Base-by-base conservation (phyloP, 805 yeast species). In the Zygotorulaspora danielsina region DNA sequence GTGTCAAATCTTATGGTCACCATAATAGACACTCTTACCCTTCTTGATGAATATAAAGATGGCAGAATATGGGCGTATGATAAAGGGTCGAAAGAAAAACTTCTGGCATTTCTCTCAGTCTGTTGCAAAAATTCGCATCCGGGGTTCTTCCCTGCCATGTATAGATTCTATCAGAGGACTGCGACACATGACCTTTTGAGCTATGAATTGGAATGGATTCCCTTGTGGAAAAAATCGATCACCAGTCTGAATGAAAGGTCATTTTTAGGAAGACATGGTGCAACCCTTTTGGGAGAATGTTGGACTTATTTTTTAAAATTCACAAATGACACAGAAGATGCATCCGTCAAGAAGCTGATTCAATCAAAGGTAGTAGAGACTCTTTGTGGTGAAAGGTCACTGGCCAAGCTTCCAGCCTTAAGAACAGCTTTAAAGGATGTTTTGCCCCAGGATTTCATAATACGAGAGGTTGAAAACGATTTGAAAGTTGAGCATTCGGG, bases 81-180 rank as follows among this genome's bases (percentile, higher is more conserved):
- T 15, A 81, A 80, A 40, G 62, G 63, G 3, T 48, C 77, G 1
- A 66, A 67, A 12, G 68, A 66, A 3, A 70, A 69, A 42, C 52
- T 83, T 8, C 32, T 66, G 1, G 70, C 63, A 0, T 71, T 79
- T 45, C 48, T 83, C 15, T 63, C 63, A 9, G 45, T 77, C 10
- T 83, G 87, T 0, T 74, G 76, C 2, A 66, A 79, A 33, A 69
- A 67, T 35, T 76, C 84, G 36, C 63, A 67, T 19, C 72, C 79
- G 0, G 46, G 62, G 0, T 81, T 77, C 51, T 83, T 75, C 48
- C 41, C 43, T 5, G 34, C 54, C 8, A 39, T 66, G 17, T 41
- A 43, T 8, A 26, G 38, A 4, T 52, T 63, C 19, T 48, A 58
- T 15, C 29, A 44, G 19, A 34, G 38, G 5, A 50, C 57, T 2